phyloP scores from a whole-genome alignment of 2,329 filamentous ascomycete species.

The Simplicillium sp. region DNA sequence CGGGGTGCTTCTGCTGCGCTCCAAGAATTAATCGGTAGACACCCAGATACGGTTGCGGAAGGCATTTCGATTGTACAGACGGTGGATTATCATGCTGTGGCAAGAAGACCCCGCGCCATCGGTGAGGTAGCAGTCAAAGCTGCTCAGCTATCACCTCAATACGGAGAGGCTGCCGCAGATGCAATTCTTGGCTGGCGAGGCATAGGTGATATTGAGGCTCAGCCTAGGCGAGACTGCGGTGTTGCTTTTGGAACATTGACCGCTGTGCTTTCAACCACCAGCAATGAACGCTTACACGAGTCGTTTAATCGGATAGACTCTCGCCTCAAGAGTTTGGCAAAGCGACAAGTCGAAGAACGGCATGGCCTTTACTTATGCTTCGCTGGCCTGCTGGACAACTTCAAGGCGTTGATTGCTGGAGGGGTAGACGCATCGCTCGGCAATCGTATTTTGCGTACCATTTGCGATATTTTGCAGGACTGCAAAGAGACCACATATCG shows the following conservation, averaged over 20 bases:
- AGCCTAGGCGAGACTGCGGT: constrained; percentile 64
- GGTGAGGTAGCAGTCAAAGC: constrained; percentile 64
- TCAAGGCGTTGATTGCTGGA: constrained; percentile 23
- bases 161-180: constrained; percentile 60
- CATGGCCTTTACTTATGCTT: constrained; percentile 58
- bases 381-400: constrained; percentile 44
- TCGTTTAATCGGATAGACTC: constrained; percentile 32
- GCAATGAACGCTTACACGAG: background rate
- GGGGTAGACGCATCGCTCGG: constrained; percentile 14
- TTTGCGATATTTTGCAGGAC: constrained; percentile 28
- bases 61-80: constrained; percentile 82
- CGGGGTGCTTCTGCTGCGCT: constrained; percentile 86
- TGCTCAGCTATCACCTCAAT: constrained; percentile 57
- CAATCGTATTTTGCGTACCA: constrained; percentile 16
- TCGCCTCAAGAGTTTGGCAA: constrained; percentile 33
- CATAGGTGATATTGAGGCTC: constrained; percentile 67
- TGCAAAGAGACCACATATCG: constrained; percentile 36
- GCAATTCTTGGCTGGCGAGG: constrained; percentile 79
- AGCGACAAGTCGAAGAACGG: constrained; percentile 56
- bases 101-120: constrained; percentile 75
- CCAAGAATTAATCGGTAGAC: constrained; percentile 86
- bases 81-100: constrained; percentile 90
- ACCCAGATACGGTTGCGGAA: constrained; percentile 73
- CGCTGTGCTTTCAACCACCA: constrained; percentile 21
- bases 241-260: constrained; percentile 55